Base-by-base conservation (phyloP, 345 rosid species). In the Euclidium syriacum region DNA sequence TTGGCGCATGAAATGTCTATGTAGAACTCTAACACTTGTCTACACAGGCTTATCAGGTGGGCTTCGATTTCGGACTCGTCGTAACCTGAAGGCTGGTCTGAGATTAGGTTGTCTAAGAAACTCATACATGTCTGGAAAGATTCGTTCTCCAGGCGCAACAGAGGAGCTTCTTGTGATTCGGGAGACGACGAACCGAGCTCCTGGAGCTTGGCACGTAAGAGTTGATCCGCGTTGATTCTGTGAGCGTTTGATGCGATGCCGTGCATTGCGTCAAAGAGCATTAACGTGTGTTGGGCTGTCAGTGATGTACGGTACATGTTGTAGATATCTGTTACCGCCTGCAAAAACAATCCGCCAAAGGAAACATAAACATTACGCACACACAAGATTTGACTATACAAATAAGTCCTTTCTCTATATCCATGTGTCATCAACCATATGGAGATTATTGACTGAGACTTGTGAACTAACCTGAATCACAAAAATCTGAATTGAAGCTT, bases 271-370 rank as follows among this genome's bases (percentile, higher is more conserved):
- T 79, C 81, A 52, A 73, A 85, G 51, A 90, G 90, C 65, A 86
- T 82, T 52, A 90, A 56, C 34, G 72, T 79, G 74, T 75, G 73
- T 42, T 78, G 80, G 25, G 84, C 83, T 38, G 86, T 80, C 61
- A 90, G 88, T 34, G 60, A 74, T 6, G 67, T 15, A 47, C 88
- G 85, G 58, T 81, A 90, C 85, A 80, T 78, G 76, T 56, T 85
- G 78, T 90, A 90, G 64, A 90, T 76, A 73, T 90, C 97, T 81
- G 86, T 77, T 67, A 87, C 90, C 5, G 95, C 97, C 97, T 90
- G 86, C 73, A 59, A n/a, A n/a, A n/a, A n/a, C n/a, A n/a, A n/a
- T n/a, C n/a, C n/a, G n/a, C n/a, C n/a, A n/a, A n/a, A n/a, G n/a
- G n/a, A n/a, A n/a, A n/a, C n/a, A 52, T 16, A 14, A 3, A 39